Evolutionary conservation across 805 yeast species (phyloP), one percentile per base, ranked within the genome.

Genomic region (Starmerella bombi): DNA sequence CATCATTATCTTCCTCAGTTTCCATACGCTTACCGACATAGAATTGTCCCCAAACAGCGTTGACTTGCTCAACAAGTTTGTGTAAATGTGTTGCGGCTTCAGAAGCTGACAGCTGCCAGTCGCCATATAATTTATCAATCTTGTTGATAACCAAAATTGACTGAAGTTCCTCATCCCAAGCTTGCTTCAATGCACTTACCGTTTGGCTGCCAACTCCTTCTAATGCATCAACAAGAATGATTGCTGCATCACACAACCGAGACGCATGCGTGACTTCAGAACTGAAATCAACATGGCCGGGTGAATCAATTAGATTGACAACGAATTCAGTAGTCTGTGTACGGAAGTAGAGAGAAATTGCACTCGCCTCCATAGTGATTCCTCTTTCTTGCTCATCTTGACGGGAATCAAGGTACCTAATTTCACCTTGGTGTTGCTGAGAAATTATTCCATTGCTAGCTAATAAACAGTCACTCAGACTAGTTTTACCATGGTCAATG

Each of bases 201-300:
- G 99, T 91, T 58, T 91, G 99, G 0, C 97, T 86, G 55, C 96
- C 86, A 0, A 91, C 97, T 20, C 99, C 99, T 62, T 91, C 99
- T 2, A 91, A 95, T 3, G 83, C 96, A 59, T 91, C 99, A 2
- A 91, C 94, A 14, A 91, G 64, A 0, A 91, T 93, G 3, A 91
- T 80, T 0, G 97, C 95, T 34, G 97, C 97, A 57, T 91, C 99
- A 64, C 97, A 91, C 33, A 91, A 65, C 53, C 98, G 69, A 1
- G 97, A 85, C 1, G 97, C 94, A 0, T 95, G 82, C 21, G 94
- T 82, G 0, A 91, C 99, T 57, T 91, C 99, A 10, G 93, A 80
- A 1, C 94, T 80, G 59, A 91, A 91, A 61, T 91, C 99, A 44
- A 91, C 84, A 54, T 91, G 99, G n/a, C 99, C 99, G 0, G 99